Conservation (phyloP, 2,329 filamentous ascomycete genomes). For the Fusarium verrucosum region DNA sequence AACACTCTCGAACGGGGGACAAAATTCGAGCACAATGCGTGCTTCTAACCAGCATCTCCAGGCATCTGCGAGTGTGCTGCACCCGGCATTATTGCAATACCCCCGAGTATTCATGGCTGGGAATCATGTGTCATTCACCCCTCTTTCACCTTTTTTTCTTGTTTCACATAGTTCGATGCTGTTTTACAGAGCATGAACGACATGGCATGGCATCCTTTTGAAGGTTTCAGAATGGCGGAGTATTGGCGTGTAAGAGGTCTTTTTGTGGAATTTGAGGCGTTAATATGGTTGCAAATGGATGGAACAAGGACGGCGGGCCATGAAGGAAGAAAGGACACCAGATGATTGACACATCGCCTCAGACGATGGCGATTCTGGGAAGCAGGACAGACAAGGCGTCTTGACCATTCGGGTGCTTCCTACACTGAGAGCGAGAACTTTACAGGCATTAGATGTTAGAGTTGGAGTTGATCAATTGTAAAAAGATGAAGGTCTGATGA, state of each 20-base stretch:
- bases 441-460: slow-evolving; percentile 34
- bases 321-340: slow-evolving; percentile 19
- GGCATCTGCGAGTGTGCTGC: background rate
- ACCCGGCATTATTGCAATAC: background rate
- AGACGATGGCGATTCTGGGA: slow-evolving; percentile 1
- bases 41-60: background rate
- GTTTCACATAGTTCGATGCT: slow-evolving; percentile 20
- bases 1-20: background rate
- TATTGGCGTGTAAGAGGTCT: slow-evolving; percentile 38
- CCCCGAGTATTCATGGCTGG: background rate
- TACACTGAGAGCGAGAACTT: slow-evolving; percentile 4
- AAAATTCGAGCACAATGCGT: background rate
- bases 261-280: slow-evolving; percentile 28
- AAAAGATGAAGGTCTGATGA: slow-evolving; percentile 29
- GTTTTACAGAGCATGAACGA: slow-evolving; percentile 31
- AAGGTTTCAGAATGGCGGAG: slow-evolving; percentile 26
- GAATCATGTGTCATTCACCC: slow-evolving; percentile 3
- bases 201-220: slow-evolving; percentile 27
- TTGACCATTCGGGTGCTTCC: slow-evolving; percentile 2
- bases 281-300: slow-evolving; percentile 20
- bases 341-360: background rate
- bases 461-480: slow-evolving; percentile 35
- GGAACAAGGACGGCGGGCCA: slow-evolving; percentile 2
- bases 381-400: slow-evolving; percentile 6
- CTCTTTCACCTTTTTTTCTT: slow-evolving; percentile 18